Evolutionary conservation across 1,284 basidiomycete species (phyloP).

Genomic region (Moesziomyces sp.): DNA sequence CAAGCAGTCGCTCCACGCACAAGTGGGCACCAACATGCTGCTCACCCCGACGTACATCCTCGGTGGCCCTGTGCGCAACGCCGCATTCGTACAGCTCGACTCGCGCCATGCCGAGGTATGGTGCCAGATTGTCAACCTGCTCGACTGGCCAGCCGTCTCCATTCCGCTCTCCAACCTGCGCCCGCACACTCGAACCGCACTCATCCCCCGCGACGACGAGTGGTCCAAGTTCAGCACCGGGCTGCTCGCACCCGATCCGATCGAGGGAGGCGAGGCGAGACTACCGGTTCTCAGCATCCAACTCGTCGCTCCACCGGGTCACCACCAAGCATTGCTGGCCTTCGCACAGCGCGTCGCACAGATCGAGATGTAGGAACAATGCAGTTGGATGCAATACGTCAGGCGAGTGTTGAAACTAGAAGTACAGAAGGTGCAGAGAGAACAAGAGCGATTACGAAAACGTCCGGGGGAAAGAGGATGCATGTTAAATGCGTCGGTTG

Average conservation of each 20-base stretch:
- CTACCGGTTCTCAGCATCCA: slow-evolving; percentile 24
- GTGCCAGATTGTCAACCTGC: slow-evolving; percentile 40
- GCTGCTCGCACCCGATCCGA: slow-evolving; percentile 3
- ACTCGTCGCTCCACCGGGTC: slow-evolving; percentile 22
- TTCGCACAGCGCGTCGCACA: slow-evolving; percentile 11
- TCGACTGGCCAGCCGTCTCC: slow-evolving; percentile 37
- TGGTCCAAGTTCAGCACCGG: slow-evolving; percentile 7
- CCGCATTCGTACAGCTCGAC: slow-evolving; percentile 13
- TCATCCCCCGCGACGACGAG: slow-evolving; percentile 3
- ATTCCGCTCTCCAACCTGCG: slow-evolving; percentile 10
- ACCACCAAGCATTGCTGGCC: slow-evolving; percentile 17
- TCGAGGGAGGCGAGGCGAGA: slow-evolving; percentile 1
- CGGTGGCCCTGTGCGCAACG: slow-evolving; percentile 15
- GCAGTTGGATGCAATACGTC: slow-evolving; percentile 31
- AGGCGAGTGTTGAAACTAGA: slow-evolving; percentile 23
- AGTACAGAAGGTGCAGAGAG: slow-evolving; percentile 7
- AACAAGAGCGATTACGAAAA: not conserved
- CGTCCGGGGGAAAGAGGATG: not conserved
- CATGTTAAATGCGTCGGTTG: not conserved
- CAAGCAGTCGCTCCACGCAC: slow-evolving; percentile 6
- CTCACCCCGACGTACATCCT: slow-evolving; percentile 33
- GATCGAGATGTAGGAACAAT: slow-evolving; percentile 4
- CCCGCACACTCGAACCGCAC: not conserved
- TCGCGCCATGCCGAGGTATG: slow-evolving; percentile 24
- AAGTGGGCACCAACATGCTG: slow-evolving; percentile 7